A percentile compares a stretch with the other conserved stretches of the same genome.
Evolutionary conservation across 805 yeast genomes (phyloP).

Genomic region (Candida pseudofarinosa): DNA sequence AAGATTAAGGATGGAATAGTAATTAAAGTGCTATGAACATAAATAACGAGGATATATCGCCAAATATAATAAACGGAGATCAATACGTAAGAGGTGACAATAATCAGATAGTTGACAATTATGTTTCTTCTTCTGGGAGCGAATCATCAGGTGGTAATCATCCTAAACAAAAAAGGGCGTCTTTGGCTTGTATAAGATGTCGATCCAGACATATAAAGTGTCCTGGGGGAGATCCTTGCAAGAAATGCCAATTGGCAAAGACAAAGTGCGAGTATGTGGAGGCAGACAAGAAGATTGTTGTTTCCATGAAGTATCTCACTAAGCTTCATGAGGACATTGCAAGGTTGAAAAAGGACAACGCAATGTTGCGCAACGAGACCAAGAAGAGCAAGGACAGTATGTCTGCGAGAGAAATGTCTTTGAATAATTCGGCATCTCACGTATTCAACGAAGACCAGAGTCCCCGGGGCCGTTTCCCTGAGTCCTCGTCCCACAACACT

Average conservation of each 20-base stretch:
- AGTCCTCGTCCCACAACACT: background rate
- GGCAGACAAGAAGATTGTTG: conserved; percentile 68
- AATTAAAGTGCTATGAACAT: background rate
- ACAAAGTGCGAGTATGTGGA: conserved; percentile 66
- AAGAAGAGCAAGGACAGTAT: conserved; percentile 22
- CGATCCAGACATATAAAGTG: conserved; percentile 71
- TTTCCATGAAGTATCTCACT: conserved; percentile 65
- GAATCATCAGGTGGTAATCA: background rate
- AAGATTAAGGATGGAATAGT: background rate
- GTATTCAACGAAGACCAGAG: background rate
- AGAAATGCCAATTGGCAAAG: conserved; percentile 52
- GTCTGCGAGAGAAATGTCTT: background rate
- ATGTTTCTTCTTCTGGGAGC: background rate
- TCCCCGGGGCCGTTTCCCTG: background rate
- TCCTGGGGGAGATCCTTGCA: conserved; percentile 75
- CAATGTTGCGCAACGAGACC: conserved; percentile 44
- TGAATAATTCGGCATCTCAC: background rate
- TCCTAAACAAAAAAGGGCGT: conserved; percentile 26
- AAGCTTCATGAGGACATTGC: conserved; percentile 67
- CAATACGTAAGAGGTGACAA: background rate
- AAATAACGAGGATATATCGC: background rate
- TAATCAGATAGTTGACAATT: background rate
- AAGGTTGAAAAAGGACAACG: conserved; percentile 61
- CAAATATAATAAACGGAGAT: background rate
- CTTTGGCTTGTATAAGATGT: conserved; percentile 60